Evolutionary conservation across 768 basidiomycete genomes (phyloP), one percentile per base, ranked within the genome.

Genomic region (Cystoderma amianthinum): DNA sequence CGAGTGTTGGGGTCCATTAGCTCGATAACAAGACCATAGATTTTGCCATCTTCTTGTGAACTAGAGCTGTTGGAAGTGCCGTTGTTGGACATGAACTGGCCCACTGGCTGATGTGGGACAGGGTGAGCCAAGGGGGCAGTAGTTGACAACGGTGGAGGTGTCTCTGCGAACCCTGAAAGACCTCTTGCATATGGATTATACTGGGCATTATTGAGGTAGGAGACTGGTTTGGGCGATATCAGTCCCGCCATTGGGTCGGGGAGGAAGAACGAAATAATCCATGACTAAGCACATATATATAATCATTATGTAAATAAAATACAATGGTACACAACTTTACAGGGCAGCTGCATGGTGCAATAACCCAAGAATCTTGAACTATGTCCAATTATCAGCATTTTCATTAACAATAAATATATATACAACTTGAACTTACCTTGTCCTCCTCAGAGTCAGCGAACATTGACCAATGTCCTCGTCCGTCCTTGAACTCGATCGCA

Each of bases 21-120:
- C 43, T 95, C 89, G 49, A 92, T 80, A 45, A 98, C 93, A 39
- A 98, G 74, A 9, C 72, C 69, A 62, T 92, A 95, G 33, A 99
- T 96, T 68, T 96, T 94, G 50, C 59, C 58, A 44, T 78, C 75
- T 43, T 76, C 74, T 24, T 78, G 76, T 16, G 72, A 59, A 16
- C 57, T 57, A 47, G 69, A 57, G 35, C 42, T 56, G 34, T 55
- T 44, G 15, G 44, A 43, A 24, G 45, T 36, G 16, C 38, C 48
- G 39, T 58, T 59, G 47, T 54, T 61, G 44, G 54, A 47, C 51
- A 72, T 60, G 47, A 70, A 71, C 42, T 66, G 70, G 28, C 54
- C 55, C 6, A 61, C 54, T 5, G 65, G 58, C 44, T 73, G 73
- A 51, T 74, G 74, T 4, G 71, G 72, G n/a, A 78, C 68, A 2